phyloP scores from a whole-genome alignment of 225 moss, liverwort and hornwort species.

The Sphagnum contortum region DNA sequence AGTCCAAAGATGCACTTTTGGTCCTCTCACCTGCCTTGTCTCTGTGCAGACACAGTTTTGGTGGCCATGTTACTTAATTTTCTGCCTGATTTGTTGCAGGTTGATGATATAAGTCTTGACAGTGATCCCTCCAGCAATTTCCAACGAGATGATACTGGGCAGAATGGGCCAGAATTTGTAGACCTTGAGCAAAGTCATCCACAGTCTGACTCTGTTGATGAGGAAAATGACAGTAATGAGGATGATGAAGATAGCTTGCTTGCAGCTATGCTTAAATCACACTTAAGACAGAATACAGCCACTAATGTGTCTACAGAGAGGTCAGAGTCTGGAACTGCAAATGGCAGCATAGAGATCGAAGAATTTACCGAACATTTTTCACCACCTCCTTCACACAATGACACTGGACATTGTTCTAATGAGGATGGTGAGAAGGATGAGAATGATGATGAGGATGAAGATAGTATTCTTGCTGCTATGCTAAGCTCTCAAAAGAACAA shows the following conservation, averaged over 20 bases:
- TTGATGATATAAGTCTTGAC: not conserved
- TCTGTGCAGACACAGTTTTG: no score
- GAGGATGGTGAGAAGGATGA: conserved; percentile 11
- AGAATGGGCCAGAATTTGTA: conserved; percentile 2
- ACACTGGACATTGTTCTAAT: conserved; percentile 18
- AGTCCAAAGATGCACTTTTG: no score
- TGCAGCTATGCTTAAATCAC: conserved; percentile 10
- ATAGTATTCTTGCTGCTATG: conserved; percentile 34
- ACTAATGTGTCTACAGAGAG: conserved; percentile 10
- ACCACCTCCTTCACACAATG: conserved; percentile 9
- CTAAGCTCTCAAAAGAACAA: conserved; percentile 23
- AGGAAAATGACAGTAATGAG: conserved; percentile 8
- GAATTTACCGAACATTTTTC: conserved; percentile 4
- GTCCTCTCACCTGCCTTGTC: no score
- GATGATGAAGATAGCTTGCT: conserved; percentile 23
- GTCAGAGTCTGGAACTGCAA: not conserved
- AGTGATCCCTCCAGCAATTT: not conserved
- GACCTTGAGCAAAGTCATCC: not conserved
- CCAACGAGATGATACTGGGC: not conserved
- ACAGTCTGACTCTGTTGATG: conserved; percentile 1
- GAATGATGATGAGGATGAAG: conserved; percentile 34
- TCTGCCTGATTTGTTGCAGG: not conserved
- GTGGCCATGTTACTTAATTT: no score
- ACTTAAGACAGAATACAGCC: conserved; percentile 6
- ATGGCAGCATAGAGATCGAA: not conserved